phyloP scores from a whole-genome alignment of 2,329 filamentous ascomycete genomes.

The Arthrobotrys conoides region DNA sequence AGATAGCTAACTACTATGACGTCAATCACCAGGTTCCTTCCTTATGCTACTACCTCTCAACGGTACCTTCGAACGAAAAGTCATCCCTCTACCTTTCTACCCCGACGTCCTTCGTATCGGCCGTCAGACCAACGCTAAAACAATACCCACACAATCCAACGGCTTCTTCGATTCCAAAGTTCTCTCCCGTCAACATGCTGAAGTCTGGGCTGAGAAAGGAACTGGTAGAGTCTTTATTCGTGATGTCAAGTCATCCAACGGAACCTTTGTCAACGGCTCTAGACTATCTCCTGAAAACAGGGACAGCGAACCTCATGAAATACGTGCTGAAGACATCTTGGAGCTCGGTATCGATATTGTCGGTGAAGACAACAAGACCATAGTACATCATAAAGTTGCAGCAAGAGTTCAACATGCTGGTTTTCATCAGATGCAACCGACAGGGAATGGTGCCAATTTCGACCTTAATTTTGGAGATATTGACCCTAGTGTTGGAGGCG shows the following conservation, averaged over 20 bases:
- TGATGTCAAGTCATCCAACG: conserved; percentile 98
- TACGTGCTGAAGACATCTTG: conserved; percentile 90
- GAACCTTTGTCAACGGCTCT: conserved; percentile 95
- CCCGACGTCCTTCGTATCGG: conserved; percentile 97
- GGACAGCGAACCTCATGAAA: conserved; percentile 94
- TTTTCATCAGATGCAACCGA: conserved; percentile 70
- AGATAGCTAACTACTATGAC: conserved; percentile 28
- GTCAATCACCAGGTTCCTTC: conserved; percentile 74
- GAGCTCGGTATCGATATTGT: conserved; percentile 99
- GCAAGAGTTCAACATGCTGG: conserved; percentile 97
- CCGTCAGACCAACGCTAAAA: conserved; percentile 96
- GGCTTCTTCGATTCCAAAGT: conserved; percentile 99
- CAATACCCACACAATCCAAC: conserved; percentile 88
- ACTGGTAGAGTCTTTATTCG: conserved; percentile 92
- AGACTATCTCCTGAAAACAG: conserved; percentile 93
- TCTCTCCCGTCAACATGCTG: conserved; percentile 92
- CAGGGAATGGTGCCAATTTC: conserved; percentile 79
- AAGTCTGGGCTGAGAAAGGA: conserved; percentile 86
- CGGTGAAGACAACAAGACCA: conserved; percentile 97
- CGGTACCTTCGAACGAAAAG: conserved; percentile 96
- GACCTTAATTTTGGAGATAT: conserved; percentile 94
- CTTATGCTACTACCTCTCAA: conserved; percentile 90
- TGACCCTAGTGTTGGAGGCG: conserved; percentile 78
- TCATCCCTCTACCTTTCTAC: conserved; percentile 90
- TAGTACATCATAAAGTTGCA: conserved; percentile 98